These are phyloP conservation scores for Aspergillus sp. DNA, from an alignment of 2,329 filamentous ascomycete genomes.

Conservation along the genomic window DNA sequence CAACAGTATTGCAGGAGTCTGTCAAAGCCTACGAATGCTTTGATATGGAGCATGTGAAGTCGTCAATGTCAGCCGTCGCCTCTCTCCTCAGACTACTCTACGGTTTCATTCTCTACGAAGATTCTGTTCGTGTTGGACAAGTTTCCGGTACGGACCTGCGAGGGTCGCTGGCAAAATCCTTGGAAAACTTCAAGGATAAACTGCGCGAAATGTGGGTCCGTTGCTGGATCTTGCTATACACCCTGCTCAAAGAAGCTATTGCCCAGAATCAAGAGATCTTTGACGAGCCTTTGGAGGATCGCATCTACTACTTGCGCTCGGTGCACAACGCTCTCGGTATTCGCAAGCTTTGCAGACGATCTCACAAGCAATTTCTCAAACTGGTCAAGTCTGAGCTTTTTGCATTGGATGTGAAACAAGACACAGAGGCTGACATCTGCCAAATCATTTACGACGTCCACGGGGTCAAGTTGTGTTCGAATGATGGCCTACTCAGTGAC, in stretches of 20 bases:
- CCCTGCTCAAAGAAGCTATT: slow-evolving; percentile 72
- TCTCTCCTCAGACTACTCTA: slow-evolving; percentile 75
- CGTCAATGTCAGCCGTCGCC: slow-evolving; percentile 70
- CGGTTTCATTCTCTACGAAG: slow-evolving; percentile 76
- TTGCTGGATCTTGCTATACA: slow-evolving; percentile 84
- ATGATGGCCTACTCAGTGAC: slow-evolving; percentile 66
- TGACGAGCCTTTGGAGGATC: slow-evolving; percentile 65
- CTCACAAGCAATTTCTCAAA: slow-evolving; percentile 84
- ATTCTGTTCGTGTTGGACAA: slow-evolving; percentile 78
- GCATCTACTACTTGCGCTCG: slow-evolving; percentile 75
- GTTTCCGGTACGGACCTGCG: slow-evolving; percentile 60
- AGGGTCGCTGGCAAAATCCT: slow-evolving; percentile 42
- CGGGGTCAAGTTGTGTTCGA: slow-evolving; percentile 72
- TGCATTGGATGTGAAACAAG: slow-evolving; percentile 71
- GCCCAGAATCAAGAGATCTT: slow-evolving; percentile 65
- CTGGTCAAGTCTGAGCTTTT: slow-evolving; percentile 85
- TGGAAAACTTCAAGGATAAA: slow-evolving; percentile 60
- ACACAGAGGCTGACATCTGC: slow-evolving; percentile 81
- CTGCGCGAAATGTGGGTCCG: slow-evolving; percentile 85
- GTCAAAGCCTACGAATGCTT: slow-evolving; percentile 75
- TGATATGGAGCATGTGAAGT: slow-evolving; percentile 72
- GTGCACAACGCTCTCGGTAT: slow-evolving; percentile 83
- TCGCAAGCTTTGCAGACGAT: slow-evolving; percentile 79
- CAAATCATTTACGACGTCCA: slow-evolving; percentile 83
- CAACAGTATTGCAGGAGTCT: slow-evolving; percentile 65